Conservation (phyloP, 2,329 filamentous ascomycete species). For the Cercospora zeina region DNA sequence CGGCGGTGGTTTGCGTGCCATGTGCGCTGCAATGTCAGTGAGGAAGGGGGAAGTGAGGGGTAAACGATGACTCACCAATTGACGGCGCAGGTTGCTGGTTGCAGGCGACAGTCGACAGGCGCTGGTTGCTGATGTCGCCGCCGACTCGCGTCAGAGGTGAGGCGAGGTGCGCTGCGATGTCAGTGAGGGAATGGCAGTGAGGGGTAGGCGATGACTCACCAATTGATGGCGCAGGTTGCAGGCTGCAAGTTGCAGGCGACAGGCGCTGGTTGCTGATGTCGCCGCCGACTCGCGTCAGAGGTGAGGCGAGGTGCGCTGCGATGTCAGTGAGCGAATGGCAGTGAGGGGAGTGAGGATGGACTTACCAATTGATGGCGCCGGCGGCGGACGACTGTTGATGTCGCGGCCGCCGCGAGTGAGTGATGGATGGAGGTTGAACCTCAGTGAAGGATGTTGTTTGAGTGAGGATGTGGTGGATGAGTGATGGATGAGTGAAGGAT, state of each 20-base stretch:
- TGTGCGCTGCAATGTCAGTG: constrained; percentile 8
- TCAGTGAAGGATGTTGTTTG: constrained; percentile 3
- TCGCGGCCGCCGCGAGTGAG: not conserved
- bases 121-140: not conserved
- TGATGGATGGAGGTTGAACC: not conserved
- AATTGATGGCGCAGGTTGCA: not conserved
- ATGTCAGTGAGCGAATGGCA: not conserved
- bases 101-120: not conserved
- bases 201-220: not conserved
- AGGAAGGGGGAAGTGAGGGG: not conserved
- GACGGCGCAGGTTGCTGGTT: not conserved
- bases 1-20: not conserved
- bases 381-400: constrained; percentile 4
- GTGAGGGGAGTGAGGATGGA: not conserved
- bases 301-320: constrained; percentile 2
- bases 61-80: not conserved
- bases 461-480: not conserved
- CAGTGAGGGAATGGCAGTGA: constrained; percentile 1
- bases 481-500: constrained; percentile 2
- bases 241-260: not conserved
- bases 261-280: not conserved
- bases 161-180: not conserved
- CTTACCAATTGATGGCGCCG: not conserved
- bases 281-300: not conserved
- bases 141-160: constrained; percentile 1